These are phyloP conservation scores for Oropetium thomaeum DNA, from an alignment of 176 grass and related monocot genomes.

Conservation along the genomic window DNA sequence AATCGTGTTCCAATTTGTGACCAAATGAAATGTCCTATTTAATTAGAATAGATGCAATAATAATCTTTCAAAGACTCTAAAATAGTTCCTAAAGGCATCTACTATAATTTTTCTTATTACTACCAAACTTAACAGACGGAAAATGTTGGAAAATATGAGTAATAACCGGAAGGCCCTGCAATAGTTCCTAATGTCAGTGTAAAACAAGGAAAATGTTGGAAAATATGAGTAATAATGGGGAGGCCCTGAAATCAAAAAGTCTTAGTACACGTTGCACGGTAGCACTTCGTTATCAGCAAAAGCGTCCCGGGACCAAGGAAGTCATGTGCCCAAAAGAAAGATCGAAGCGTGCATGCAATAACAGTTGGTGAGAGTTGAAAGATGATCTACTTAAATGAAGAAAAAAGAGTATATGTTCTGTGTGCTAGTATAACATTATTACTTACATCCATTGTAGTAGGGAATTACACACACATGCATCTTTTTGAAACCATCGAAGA, in stretches of 20 bases:
- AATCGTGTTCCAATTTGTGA: background rate
- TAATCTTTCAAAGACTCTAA: background rate
- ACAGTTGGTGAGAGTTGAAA: slow-evolving; percentile 23
- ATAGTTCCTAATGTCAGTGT: no score
- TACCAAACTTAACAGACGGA: background rate
- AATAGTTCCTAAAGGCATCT: background rate
- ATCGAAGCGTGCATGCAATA: background rate
- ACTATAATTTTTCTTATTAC: background rate
- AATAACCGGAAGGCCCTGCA: background rate
- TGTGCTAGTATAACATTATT: background rate
- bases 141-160: background rate
- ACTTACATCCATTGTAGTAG: background rate
- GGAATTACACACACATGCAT: background rate
- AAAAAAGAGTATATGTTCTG: background rate
- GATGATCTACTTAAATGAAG: no score
- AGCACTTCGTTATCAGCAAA: slow-evolving; percentile 11
- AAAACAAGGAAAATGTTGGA: background rate
- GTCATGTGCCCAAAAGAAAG: background rate
- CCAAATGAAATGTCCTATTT: background rate
- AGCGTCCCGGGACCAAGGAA: background rate
- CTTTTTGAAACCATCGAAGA: background rate
- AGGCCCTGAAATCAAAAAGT: slow-evolving; percentile 3
- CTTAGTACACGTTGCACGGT: background rate
- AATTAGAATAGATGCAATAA: background rate
- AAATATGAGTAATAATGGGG: background rate